Base-by-base conservation (phyloP, 306 rosid genomes). In the Cyclanthera cordifolia region DNA sequence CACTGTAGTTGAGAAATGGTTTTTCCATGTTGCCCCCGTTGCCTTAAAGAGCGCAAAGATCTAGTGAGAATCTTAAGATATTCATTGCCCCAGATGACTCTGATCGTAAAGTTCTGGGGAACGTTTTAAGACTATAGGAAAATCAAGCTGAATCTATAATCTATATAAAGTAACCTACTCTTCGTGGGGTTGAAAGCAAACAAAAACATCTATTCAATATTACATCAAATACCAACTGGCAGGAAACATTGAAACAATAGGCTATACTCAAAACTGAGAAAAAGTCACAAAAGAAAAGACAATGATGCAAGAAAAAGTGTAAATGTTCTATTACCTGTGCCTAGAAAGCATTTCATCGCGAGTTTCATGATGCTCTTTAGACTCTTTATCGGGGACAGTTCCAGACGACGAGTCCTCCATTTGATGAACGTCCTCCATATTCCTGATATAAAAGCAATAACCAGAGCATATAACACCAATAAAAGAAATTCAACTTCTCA, bases 321-420 rank as follows among this genome's bases (percentile, higher is more conserved):
- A 21, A 64, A 5, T 43, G 39, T 51, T 56, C 51, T 12, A 32
- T 69, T 60, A 84, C 88, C 85, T 81, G 70, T 80, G 88, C 75
- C 85, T 81, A 7, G 94, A 72, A 59, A 89, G 95, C 83, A 86
- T 81, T 25, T 89, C 96, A 78, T 93, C 96, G 9, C 79, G 90
- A 67, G 81, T 79, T 77, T 93, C 96, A 17, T 73, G 85, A 72
- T 80, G 72, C 66, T 73, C 73, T 75, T 73, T 71, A 46, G 83
- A 43, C 56, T 65, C 52, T 52, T 82, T 34, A 43, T 86, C 91
- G 9, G 86, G 78, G 72, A 80, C 74, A 64, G 70, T 74, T 75
- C 78, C 95, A 48, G 77, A 72, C 1, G 70, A 57, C 51, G 73
- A 69, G 32, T 75, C 80, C 50, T 75, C 87, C 65, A 75, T 73